A percentile compares a stretch with the other conserved stretches of the same genome.
These are phyloP conservation scores for Taphrina sp. DNA, from an alignment of 1,139 yeast species.

Conservation along the genomic window DNA sequence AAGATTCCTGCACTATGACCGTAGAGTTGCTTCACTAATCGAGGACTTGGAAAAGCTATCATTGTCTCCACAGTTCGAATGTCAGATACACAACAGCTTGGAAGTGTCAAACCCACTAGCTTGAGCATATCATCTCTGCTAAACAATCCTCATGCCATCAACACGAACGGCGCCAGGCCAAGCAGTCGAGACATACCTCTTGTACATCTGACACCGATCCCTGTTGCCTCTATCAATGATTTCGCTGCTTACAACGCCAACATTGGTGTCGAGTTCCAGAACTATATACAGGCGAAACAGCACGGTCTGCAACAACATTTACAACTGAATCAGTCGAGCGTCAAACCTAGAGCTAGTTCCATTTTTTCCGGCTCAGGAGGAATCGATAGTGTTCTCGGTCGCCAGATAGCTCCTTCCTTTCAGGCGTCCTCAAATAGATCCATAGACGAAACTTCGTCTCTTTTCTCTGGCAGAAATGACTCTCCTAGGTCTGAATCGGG, in stretches of 20 bases:
- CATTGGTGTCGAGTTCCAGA: conserved; percentile 56
- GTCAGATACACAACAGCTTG: too few relatives aligned
- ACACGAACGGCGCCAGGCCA: conserved; percentile 47
- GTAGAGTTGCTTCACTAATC: too few relatives aligned
- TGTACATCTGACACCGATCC: conserved; percentile 62
- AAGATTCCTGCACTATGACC: too few relatives aligned
- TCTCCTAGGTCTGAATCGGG: conserved; percentile 34
- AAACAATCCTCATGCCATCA: conserved; percentile 21
- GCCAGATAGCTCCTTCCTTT: conserved; percentile 14
- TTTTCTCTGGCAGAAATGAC: conserved; percentile 9
- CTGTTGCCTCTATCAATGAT: conserved; percentile 53
- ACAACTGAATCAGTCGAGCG: conserved; percentile 11
- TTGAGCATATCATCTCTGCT: conserved; percentile 24
- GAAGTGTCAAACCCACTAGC: conserved; percentile 22
- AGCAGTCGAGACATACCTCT: conserved; percentile 83
- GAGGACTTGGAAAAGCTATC: too few relatives aligned
- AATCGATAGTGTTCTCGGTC: conserved; percentile 16
- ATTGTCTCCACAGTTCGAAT: too few relatives aligned
- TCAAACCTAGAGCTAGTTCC: conserved; percentile 17
- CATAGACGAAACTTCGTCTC: conserved; percentile 16
- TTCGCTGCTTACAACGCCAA: conserved; percentile 52
- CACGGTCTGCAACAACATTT: conserved; percentile 24
- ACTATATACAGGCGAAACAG: conserved; percentile 24
- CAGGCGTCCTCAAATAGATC: conserved; percentile 32
- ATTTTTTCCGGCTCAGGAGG: conserved; percentile 15